Evolutionary conservation across 352 stramenopile genomes (phyloP), one percentile per base, ranked within the genome.

Genomic region (Pythium inflatum): DNA sequence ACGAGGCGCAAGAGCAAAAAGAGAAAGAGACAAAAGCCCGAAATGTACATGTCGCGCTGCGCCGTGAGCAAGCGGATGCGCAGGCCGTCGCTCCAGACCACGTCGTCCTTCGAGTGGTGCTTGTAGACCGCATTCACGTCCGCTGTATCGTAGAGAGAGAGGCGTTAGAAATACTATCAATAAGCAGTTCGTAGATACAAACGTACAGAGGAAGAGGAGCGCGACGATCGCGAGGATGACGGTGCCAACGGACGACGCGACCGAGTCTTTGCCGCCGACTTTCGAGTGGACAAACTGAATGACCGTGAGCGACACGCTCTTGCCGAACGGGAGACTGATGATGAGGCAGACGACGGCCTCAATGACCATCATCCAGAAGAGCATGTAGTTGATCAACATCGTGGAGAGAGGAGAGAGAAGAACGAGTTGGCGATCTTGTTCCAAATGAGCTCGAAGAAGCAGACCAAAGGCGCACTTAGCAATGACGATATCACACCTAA

Each of bases 31-130:
- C 77, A 90, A 68, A 94, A 93, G 69, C 88, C 86, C 33, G 88
- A 85, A 63, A 95, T 94, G 83, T 95, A 95, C 85, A 94, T 92
- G 68, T 95, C 82, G 24, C 88, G 82, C 70, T 95, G 86, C 0
- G 88, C 84, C 18, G 79, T 80, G 60, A 95, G 75, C 60, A 95
- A 60, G 27, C 86, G 88, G 49, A 95, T 90, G n/a, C 88, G 86
- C 68, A 95, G 69, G 16, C 88, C 86, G 70, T 95, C 88, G 48
- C 77, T 87, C 34, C 89, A 73, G 25, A 87, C 67, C 48, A 77
- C 71, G 20, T 87, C 82, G 16, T 76, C 73, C 34, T n/a, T n/a
- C n/a, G 75, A 73, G 55, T 91, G 81, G 69, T 93, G 80, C 68
- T 89, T 89, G 77, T 90, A 92, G 41, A 75, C 74, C 31, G 86